Conservation (phyloP, 768 basidiomycete genomes). For the Leccinum boreale region DNA sequence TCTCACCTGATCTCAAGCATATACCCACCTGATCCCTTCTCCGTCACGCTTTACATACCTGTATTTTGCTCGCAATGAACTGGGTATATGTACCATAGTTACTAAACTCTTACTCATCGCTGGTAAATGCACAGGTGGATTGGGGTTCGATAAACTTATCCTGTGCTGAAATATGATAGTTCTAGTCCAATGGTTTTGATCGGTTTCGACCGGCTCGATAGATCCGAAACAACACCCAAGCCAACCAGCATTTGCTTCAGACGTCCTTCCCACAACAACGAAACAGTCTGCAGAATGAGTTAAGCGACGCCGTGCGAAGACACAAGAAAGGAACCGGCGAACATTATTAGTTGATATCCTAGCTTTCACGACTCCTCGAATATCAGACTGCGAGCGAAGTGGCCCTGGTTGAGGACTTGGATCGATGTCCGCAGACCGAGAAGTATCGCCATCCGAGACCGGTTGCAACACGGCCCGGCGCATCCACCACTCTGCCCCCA, state of each 20-base stretch:
- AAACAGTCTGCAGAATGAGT: constrained; percentile 59
- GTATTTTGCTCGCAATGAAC: constrained; percentile 15
- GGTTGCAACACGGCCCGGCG: constrained; percentile 46
- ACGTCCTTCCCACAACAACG: constrained; percentile 92
- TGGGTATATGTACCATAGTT: constrained; percentile 22
- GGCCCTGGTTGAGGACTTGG: constrained; percentile 8
- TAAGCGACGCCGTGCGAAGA: background rate
- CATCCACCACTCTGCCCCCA: constrained; percentile 97
- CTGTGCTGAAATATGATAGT: constrained; percentile 86
- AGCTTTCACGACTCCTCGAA: constrained; percentile 86
- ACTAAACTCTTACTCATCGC: constrained; percentile 14
- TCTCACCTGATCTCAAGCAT: constrained; percentile 13
- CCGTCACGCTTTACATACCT: constrained; percentile 11
- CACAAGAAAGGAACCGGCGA: constrained; percentile 26
- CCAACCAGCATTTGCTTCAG: constrained; percentile 87
- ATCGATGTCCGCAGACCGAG: background rate
- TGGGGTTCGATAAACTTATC: constrained; percentile 13
- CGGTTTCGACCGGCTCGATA: constrained; percentile 80
- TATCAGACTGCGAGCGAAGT: constrained; percentile 29
- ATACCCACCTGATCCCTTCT: constrained; percentile 18
- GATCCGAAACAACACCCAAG: constrained; percentile 86
- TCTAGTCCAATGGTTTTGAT: constrained; percentile 91
- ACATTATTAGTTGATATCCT: constrained; percentile 88
- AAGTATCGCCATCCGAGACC: constrained; percentile 10
- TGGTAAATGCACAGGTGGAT: background rate